These are phyloP conservation scores for Fusarium coicis DNA, from an alignment of 2,329 filamentous ascomycete genomes.

Conservation along the genomic window DNA sequence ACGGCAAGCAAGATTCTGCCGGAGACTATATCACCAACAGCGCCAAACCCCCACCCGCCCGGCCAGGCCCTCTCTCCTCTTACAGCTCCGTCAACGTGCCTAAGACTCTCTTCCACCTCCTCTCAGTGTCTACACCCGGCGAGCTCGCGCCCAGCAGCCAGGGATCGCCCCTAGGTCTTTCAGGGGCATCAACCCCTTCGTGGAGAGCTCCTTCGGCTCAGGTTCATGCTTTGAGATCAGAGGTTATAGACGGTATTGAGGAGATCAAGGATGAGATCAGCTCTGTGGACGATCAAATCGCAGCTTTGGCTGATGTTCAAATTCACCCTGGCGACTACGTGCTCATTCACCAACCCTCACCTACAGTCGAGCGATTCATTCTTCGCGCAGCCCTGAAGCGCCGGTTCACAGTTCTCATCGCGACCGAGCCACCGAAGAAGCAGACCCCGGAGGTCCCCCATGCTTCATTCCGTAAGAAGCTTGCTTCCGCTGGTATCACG, in stretches of 20 bases:
- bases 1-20: conserved; percentile 50
- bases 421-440: conserved; percentile 66
- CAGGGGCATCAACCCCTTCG: conserved; percentile 62
- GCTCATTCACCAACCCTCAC: conserved; percentile 86
- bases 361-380: conserved; percentile 89
- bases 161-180: conserved; percentile 60
- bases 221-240: conserved; percentile 80
- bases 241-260: conserved; percentile 92
- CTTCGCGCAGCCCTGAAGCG: conserved; percentile 87
- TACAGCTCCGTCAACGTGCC: conserved; percentile 73
- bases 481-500: conserved; percentile 80
- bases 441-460: conserved; percentile 54
- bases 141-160: conserved; percentile 48
- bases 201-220: conserved; percentile 55
- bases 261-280: conserved; percentile 97
- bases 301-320: conserved; percentile 86
- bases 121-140: conserved; percentile 74
- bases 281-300: conserved; percentile 93
- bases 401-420: conserved; percentile 90
- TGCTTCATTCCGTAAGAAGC: conserved; percentile 76
- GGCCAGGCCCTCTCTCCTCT: conserved; percentile 71
- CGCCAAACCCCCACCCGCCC: conserved; percentile 50
- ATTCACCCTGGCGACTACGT: conserved; percentile 95
- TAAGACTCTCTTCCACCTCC: conserved; percentile 88
- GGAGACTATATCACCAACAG: conserved; percentile 45